Base-by-base conservation (phyloP, 345 rosid species). In the Euclidium syriacum region DNA sequence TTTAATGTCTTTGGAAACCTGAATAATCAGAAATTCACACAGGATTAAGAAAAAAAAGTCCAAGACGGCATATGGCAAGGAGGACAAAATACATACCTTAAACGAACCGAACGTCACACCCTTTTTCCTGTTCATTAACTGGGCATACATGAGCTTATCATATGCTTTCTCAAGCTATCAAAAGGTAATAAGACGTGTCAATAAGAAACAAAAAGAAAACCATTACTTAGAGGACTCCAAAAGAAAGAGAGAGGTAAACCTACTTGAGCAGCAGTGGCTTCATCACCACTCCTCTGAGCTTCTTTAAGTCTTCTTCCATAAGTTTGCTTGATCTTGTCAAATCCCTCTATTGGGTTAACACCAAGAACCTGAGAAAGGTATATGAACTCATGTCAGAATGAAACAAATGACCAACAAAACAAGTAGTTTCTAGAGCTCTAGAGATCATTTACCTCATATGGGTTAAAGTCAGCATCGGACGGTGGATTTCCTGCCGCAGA, bases 1-100 rank as follows among this genome's bases (percentile, higher is more conserved):
- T 73, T 83, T 95, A 72, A 90, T 79, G 71, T 95, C 99, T 84
- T 95, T 88, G 5, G 99, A 80, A 58, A 95, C 99, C 99, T 95
- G 81, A 62, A 76, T 67, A 1, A 57, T 3, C 56, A 61, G 52
- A 51, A 69, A 42, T 51, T 43, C 9, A 64, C 52, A 19, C 9
- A 46, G 12, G 64, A 10, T 6, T 62, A 29, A 19, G 65, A 50
- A 27, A 16, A 10, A 39, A 64, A 52, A 6, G 19, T 24, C 22
- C 18, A 22, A 15, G 56, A 61, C 9, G 0, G 53, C 14, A 23
- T 27, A 10, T 12, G 11, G 26, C 36, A 22, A 54, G 17, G 26
- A 36, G 53, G 60, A 59, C 33, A 27, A 7, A 10, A 2, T 17
- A 42, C 38, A 58, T 58, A 86, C 97, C 94, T 95, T 77, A 59